These are phyloP conservation scores for Cystobasidium pallidum DNA, from an alignment of 1,284 basidiomycete genomes.

Conservation along the genomic window DNA sequence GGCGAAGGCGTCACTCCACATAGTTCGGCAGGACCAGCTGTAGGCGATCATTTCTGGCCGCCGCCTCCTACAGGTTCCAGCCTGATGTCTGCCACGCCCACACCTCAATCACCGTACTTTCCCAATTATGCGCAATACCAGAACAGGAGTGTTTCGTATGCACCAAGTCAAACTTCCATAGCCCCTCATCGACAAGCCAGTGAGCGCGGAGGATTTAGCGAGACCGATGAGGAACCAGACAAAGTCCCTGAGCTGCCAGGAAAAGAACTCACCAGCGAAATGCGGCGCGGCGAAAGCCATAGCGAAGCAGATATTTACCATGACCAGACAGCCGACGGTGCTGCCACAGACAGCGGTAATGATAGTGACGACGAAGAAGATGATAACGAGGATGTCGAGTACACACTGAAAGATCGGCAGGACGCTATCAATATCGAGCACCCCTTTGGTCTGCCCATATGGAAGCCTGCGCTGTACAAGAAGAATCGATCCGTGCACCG, in stretches of 20 bases:
- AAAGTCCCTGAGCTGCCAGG: slow-evolving; percentile 30
- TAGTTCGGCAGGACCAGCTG: slow-evolving; percentile 18
- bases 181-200: slow-evolving; percentile 3
- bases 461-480: slow-evolving; percentile 99
- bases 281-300: slow-evolving; percentile 46
- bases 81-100: slow-evolving; percentile 26
- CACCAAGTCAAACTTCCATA: slow-evolving; percentile 19
- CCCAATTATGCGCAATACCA: slow-evolving; percentile 15
- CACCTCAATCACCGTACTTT: slow-evolving; percentile 39
- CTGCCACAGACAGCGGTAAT: slow-evolving; percentile 53
- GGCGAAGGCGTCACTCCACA: slow-evolving; percentile 11
- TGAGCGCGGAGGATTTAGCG: slow-evolving; percentile 48
- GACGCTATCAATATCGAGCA: slow-evolving; percentile 97
- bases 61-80: slow-evolving; percentile 12
- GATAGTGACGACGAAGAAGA: slow-evolving; percentile 52
- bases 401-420: slow-evolving; percentile 94
- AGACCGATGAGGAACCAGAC: slow-evolving; percentile 46
- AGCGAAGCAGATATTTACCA: slow-evolving; percentile 52
- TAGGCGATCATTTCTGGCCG: slow-evolving; percentile 20
- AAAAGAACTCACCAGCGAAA: slow-evolving; percentile 28
- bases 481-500: slow-evolving; percentile 96
- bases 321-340: slow-evolving; percentile 49
- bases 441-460: slow-evolving; percentile 98
- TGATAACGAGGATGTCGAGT: slow-evolving; percentile 53
- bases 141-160: slow-evolving; percentile 34